Evolutionary conservation across 2,329 filamentous ascomycete species (phyloP), one percentile per base, ranked within the genome.

Genomic region (Corinectria fuckeliana): DNA sequence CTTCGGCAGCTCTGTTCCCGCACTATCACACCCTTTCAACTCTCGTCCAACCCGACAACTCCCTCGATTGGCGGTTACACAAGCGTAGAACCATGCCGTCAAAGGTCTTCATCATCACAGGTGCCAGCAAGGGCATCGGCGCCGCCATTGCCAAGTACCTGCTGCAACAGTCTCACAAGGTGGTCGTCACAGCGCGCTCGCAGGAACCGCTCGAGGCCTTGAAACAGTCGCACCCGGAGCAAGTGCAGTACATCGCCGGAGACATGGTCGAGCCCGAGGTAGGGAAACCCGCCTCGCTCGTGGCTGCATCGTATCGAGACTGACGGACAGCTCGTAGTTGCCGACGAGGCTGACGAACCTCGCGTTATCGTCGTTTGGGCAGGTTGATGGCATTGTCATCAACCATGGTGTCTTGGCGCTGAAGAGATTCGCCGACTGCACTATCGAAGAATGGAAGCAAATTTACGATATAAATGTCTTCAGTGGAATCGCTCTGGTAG

Each of bases 391-490:
- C 1, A 74, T 99, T 42, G 86, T 99, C 11, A 79, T 98, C 62
- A 98, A 98, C 75, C 95, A 99, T 73, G 93, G 93, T 18, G 81
- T 88, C 1, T 78, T 99, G 42, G 84, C 87, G n/a, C 91, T 92
- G 1, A 88, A 96, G 39, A 86, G 85, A 50, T 79, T 98, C 42
- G 86, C 79, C 3, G 85, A 94, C 55, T 82, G 84, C 14, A 84
- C 85, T n/a, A 72, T 87, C 0, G 87, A 90, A 34, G 88, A 91
- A 61, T 97, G 93, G 91, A 89, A 87, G 70, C 76, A 79, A 2
- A 81, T 85, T 8, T 97, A 92, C 75, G 89, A 96, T 67, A 81
- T 92, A 62, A 98, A 98, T 74, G 87, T 98, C 68, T 93, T 97
- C 74, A 94, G 92, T 66, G 87, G 87, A 25, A 80, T 97, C 42